Base-by-base conservation (phyloP, 1,139 yeast genomes). In the Diutina sp. region DNA sequence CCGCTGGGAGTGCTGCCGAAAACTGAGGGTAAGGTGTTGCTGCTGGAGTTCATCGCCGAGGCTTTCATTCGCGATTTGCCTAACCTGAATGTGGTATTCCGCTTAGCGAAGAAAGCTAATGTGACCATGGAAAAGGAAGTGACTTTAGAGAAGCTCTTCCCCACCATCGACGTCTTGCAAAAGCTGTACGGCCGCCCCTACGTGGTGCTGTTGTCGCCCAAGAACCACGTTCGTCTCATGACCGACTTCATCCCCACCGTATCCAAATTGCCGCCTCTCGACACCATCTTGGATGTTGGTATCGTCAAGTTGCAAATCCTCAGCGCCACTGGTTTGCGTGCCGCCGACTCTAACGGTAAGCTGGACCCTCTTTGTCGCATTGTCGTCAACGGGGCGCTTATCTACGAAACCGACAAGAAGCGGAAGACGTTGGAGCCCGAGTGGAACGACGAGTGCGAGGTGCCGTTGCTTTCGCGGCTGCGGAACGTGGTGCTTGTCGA, bases 341-440 rank as follows among this genome's bases (percentile, higher is more conserved):
- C 90, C 16, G 85, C 80, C 55, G 95, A 87, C 66, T 71, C 80
- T 58, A 85, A 84, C 64, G 93, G 93, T 58, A 84, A 83, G 63
- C 83, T 91, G 4, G 95, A 87, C 72, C 93, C 95, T 58, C 80
- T 75, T 64, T 78, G 77, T 55, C 69, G 69, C 16, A 67, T 86
- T 32, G 72, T 68, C 55, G 66, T 84, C 46, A 84, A 85, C 65
- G 86, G 83, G 9, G 65, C 73, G 46, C 76, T 78, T 62, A 68
- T 83, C 6, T 80, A 68, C 71, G 82, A 78, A 64, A 81, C 90
- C 1, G 80, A 82, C 58, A 77, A 76, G 61, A 74, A 83, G 62
- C 83, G 85, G 68, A 85, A 82, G 68, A 83, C 87, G 0, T 72
- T 87, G 62, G 74, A 79, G 57, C 95, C 95, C 38, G 72, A 73